A percentile compares a stretch with the other conserved stretches of the same genome.
Conservation (phyloP, 2,329 filamentous ascomycete species). For the Fusarium graminum region DNA sequence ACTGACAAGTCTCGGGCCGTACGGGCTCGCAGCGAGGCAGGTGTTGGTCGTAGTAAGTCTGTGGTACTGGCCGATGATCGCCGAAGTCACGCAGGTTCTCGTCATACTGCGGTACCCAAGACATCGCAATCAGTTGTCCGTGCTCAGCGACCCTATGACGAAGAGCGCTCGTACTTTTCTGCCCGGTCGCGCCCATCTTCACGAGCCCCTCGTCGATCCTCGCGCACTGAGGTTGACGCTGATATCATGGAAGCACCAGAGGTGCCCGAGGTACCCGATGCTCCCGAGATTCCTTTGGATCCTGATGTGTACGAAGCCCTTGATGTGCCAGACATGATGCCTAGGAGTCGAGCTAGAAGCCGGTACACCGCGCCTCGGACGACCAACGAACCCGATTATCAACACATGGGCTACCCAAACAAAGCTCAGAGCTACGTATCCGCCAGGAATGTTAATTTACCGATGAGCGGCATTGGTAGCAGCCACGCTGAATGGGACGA, state of each 20-base stretch:
- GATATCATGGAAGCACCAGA: constrained; percentile 48
- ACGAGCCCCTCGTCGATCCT: constrained; percentile 41
- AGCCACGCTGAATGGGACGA: constrained; percentile 60
- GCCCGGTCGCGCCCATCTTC: constrained; percentile 52
- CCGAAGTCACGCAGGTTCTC: constrained; percentile 58
- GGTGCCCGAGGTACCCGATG: constrained; percentile 40
- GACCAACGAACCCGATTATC: constrained; percentile 36
- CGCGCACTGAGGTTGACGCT: constrained; percentile 47
- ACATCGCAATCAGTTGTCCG: constrained; percentile 44
- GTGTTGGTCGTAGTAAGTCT: constrained; percentile 37
- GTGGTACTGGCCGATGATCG: constrained; percentile 59
- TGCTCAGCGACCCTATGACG: constrained; percentile 47
- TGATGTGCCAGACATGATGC: constrained; percentile 41
- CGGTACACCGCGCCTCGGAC: constrained; percentile 45
- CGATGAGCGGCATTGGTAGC: constrained; percentile 58
- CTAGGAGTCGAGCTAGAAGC: constrained; percentile 51
- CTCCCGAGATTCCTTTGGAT: constrained; percentile 34
- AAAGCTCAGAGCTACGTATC: constrained; percentile 48
- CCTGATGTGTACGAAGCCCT: constrained; percentile 35
- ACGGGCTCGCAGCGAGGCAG: constrained; percentile 59
- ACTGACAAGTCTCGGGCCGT: constrained; percentile 47
- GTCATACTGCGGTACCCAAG: constrained; percentile 44
- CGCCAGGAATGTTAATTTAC: constrained; percentile 56
- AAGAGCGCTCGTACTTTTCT: constrained; percentile 61
- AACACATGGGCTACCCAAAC: constrained; percentile 39